Evolutionary conservation across 176 grass and related monocot species (phyloP), one percentile per base, ranked within the genome.

Genomic region (bread wheat (Triticum aestivum)): DNA sequence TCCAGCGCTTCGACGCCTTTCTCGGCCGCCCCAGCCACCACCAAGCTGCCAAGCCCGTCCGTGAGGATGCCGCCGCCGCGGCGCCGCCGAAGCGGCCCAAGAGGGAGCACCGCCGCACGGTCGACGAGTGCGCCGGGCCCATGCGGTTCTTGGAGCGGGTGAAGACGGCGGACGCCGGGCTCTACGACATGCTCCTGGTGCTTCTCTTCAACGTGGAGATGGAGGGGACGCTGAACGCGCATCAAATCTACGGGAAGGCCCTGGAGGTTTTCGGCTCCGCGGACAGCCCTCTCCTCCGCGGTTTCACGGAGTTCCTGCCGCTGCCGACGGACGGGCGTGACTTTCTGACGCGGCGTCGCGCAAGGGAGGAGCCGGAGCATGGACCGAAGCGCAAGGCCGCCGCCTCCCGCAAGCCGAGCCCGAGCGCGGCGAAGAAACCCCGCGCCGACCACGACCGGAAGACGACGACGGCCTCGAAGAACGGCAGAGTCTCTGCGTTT

Each of bases 161-260:
- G 18, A 14, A 39, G 0, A 0, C 0, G 2, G 12, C 6, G 4
- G 2, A 17, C 0, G 5, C 0, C 5, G 4, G 8, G 14, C 4
- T 51, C 11, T 32, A 64, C 81, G 20, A 84, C 20, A 1, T 3
- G 1, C 4, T 79, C 9, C 6, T 72, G 6, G 14, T 6, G 2
- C 18, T 35, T 0, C 29, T 88, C 2, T 4, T 26, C 26, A 0
- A 3, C 18, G 5, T 78, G 9, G 0, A 26, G 0, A 0, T 1
- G 45, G 64, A 69, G 0, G 2, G 0, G 5, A 11, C n/a, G 7
- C 8, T 76, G 4, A 27, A 88, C 14, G 27, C 52, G 18, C 39
- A 83, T 3, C 2, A 26, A 10, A 12, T 84, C n/a, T 84, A 88
- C 75, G 10, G 0, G 21, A 14, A 8, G 54, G 42, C 61, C 21